Evolutionary conservation across 352 stramenopile genomes (phyloP).

Genomic region (Phytophthora vignae): DNA sequence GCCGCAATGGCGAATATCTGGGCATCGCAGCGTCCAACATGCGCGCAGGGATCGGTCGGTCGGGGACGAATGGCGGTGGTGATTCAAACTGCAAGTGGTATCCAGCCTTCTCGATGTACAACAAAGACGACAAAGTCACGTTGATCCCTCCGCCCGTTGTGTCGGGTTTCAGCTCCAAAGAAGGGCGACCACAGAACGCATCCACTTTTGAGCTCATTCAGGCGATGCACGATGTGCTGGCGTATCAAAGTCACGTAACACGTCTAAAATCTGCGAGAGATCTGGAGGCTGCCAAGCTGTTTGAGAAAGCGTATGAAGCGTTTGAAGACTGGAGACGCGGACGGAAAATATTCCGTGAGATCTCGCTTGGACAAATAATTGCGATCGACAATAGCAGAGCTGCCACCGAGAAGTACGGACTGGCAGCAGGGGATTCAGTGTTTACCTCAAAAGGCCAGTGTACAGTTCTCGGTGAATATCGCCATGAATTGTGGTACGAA

Average conservation of each 20-base stretch:
- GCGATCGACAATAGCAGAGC: slow-evolving; percentile 39
- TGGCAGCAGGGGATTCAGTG: slow-evolving; percentile 58
- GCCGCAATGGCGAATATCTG: slow-evolving; percentile 86
- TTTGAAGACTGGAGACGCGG: slow-evolving; percentile 42
- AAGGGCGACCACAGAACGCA: slow-evolving; percentile 39
- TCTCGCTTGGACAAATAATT: slow-evolving; percentile 43
- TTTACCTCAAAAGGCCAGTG: slow-evolving; percentile 72
- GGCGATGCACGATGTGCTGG: slow-evolving; percentile 37
- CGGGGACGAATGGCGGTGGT: background rate
- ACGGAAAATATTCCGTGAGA: slow-evolving; percentile 42
- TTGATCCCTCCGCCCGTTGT: slow-evolving; percentile 53
- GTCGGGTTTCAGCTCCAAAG: slow-evolving; percentile 8
- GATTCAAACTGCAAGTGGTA: slow-evolving; percentile 70
- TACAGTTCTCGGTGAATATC: slow-evolving; percentile 61
- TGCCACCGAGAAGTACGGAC: slow-evolving; percentile 45
- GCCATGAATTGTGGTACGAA: slow-evolving; percentile 82
- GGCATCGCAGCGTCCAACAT: slow-evolving; percentile 86
- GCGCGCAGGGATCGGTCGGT: slow-evolving; percentile 27
- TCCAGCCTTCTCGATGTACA: slow-evolving; percentile 92
- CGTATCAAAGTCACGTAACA: slow-evolving; percentile 27
- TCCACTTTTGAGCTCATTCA: slow-evolving; percentile 50
- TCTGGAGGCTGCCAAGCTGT: slow-evolving; percentile 12
- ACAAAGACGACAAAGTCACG: slow-evolving; percentile 91
- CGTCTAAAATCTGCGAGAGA: background rate
- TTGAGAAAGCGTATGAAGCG: slow-evolving; percentile 34